A percentile compares a stretch with the other conserved stretches of the same genome.
phyloP scores from a whole-genome alignment of 2,329 filamentous ascomycete genomes.

The Aspergillus vadensis region DNA sequence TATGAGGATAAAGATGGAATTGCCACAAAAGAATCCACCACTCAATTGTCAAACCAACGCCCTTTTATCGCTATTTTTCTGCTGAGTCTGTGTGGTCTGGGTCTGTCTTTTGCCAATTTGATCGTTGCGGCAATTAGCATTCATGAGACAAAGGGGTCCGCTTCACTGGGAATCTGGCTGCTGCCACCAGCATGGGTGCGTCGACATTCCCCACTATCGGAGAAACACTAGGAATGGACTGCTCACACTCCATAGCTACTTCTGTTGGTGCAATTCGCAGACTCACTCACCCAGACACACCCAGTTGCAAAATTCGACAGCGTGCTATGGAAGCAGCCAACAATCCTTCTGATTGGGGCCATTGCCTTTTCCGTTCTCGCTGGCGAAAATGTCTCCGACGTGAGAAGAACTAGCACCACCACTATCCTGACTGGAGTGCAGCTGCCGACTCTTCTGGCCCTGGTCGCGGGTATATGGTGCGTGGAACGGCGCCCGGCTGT shows the following conservation, averaged over 20 bases:
- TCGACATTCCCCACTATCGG: too few species aligned
- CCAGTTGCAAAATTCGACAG: background rate
- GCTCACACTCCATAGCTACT: background rate
- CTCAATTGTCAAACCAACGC: background rate
- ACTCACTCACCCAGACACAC: background rate
- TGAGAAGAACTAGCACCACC: too few species aligned
- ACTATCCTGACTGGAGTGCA: background rate
- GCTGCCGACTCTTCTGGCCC: background rate
- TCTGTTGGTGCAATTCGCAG: background rate
- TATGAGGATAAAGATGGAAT: background rate
- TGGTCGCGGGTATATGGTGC: background rate
- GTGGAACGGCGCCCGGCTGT: background rate
- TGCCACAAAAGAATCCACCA: conserved; percentile 1
- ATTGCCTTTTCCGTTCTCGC: background rate
- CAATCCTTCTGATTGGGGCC: background rate
- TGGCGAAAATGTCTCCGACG: background rate
- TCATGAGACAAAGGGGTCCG: background rate
- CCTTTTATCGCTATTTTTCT: background rate
- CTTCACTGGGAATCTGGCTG: background rate
- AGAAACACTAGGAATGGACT: too few species aligned
- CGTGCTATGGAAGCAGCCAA: background rate
- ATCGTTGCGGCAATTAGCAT: background rate
- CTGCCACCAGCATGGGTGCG: background rate
- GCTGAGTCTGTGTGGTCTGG: background rate
- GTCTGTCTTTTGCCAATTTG: background rate